Evolutionary conservation across 2,329 filamentous ascomycete genomes (phyloP), one percentile per base, ranked within the genome.

Genomic region (Fusarium oxysporum): DNA sequence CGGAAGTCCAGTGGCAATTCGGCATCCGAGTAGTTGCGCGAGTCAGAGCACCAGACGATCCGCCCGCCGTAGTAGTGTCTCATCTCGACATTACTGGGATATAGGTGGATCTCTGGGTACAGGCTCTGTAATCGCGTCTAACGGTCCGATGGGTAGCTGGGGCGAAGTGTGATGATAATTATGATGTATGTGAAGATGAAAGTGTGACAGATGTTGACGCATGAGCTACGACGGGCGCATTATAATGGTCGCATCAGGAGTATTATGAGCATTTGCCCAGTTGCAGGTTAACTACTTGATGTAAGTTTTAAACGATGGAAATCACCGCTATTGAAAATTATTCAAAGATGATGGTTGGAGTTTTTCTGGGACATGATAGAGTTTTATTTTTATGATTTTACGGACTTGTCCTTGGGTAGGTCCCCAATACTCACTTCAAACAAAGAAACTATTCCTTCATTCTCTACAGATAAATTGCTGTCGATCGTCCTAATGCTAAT

Each of bases 71-170:
- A 93, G 90, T 76, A 92, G 90, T 72, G 88, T 90, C 38, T 95
- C 93, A 48, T 93, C 91, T 50, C 86, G 94, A 59, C 94, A 97
- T 80, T 98, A 97, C 81, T 98, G 95, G 95, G 95, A 97, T 80
- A 90, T 97, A 73, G 94, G 94, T 32, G 93, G 91, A 10, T 95
- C 91, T 76, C 88, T 94, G 30, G 93, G 93, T 4, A 95, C 93
- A 62, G 92, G 92, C 7, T 93, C 91, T 72, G 86, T 91, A 70
- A 89, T 93, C 80, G 90, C 89, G 5, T 87, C 89, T 53, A 89
- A 88, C 43, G 92, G 91, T 2, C 89, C 88, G 13, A 90, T 93
- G 86, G 93, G 93, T 21, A 91, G 89, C 74, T 96, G 93, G 93
- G 93, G 93, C 14, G 93, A 96, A 82, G 89, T 92, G 32, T 92